Evolutionary conservation across 208 protist genomes (phyloP).

Genomic region (Lotmaria passim): DNA sequence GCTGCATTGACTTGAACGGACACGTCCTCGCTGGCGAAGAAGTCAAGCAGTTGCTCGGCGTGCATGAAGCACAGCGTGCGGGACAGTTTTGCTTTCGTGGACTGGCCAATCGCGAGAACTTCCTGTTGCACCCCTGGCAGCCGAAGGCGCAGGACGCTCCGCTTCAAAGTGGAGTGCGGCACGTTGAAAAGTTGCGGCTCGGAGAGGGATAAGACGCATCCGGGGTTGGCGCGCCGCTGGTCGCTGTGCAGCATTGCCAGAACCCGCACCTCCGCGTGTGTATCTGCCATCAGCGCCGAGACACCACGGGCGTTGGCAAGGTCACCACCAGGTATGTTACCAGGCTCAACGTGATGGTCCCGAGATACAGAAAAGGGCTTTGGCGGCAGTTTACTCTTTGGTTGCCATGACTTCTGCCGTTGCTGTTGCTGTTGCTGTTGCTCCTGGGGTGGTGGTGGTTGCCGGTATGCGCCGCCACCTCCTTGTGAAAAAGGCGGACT

Average conservation of each 20-base stretch:
- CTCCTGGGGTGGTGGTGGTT: neutral
- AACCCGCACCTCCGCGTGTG: slow-evolving; percentile 38
- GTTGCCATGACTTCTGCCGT: neutral
- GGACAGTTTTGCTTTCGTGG: slow-evolving; percentile 53
- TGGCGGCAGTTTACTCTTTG: neutral
- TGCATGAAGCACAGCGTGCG: slow-evolving; percentile 80
- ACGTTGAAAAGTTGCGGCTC: slow-evolving; percentile 34
- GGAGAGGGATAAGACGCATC: neutral
- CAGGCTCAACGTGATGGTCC: neutral
- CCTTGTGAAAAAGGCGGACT: no score
- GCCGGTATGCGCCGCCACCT: no score
- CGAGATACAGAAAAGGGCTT: neutral
- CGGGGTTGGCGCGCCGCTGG: slow-evolving; percentile 13
- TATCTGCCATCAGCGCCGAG: slow-evolving; percentile 26
- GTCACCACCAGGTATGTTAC: slow-evolving; percentile 22
- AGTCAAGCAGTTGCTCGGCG: slow-evolving; percentile 67
- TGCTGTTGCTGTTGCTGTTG: neutral
- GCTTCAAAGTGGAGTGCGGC: slow-evolving; percentile 47
- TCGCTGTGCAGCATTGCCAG: slow-evolving; percentile 40
- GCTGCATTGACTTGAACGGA: neutral
- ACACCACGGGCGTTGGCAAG: slow-evolving; percentile 26
- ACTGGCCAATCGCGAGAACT: slow-evolving; percentile 65
- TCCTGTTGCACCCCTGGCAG: slow-evolving; percentile 14
- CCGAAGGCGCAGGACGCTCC: slow-evolving; percentile 47
- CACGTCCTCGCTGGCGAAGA: slow-evolving; percentile 38